phyloP scores from a whole-genome alignment of 495 filamentous ascomycete species.

The Hyaloscypha hepaticicola region DNA sequence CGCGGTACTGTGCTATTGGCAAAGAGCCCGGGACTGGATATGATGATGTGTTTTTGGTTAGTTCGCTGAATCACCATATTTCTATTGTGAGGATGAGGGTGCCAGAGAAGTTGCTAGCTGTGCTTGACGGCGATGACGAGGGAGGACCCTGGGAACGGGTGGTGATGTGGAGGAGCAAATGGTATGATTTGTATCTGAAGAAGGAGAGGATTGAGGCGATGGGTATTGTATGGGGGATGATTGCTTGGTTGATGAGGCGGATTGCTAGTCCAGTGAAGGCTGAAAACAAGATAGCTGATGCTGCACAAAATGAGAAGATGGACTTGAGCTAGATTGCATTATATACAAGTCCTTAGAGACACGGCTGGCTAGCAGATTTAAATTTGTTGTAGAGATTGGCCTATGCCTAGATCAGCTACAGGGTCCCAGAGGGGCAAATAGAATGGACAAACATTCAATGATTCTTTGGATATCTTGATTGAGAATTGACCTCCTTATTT shows the following conservation, averaged over 20 bases:
- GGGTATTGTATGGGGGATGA: conserved; percentile 71
- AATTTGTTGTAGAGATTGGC: no score
- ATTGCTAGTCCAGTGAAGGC: conserved; percentile 1
- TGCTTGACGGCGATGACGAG: conserved; percentile 40
- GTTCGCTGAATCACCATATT: conserved; percentile 79
- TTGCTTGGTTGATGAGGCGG: conserved; percentile 62
- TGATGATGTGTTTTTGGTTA: conserved; percentile 78
- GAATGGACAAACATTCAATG: no score
- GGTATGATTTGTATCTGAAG: conserved; percentile 73
- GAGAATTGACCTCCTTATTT: no score
- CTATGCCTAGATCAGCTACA: no score
- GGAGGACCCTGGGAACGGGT: conserved; percentile 49
- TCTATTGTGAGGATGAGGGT: conserved; percentile 72
- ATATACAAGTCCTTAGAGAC: no score
- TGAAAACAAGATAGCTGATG: background rate
- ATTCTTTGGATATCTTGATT: no score
- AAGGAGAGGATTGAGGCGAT: conserved; percentile 71
- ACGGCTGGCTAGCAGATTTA: no score
- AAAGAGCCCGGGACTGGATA: conserved; percentile 33
- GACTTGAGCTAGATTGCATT: conserved; percentile 14
- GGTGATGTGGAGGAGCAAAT: conserved; percentile 66
- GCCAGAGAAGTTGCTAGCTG: conserved; percentile 62
- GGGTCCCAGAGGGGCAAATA: no score
- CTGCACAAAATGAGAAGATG: conserved; percentile 12
- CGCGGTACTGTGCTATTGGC: conserved; percentile 71